Evolutionary conservation across 371 early-diverging fungal genomes (phyloP).

Genomic region (Globomyces sp.): DNA sequence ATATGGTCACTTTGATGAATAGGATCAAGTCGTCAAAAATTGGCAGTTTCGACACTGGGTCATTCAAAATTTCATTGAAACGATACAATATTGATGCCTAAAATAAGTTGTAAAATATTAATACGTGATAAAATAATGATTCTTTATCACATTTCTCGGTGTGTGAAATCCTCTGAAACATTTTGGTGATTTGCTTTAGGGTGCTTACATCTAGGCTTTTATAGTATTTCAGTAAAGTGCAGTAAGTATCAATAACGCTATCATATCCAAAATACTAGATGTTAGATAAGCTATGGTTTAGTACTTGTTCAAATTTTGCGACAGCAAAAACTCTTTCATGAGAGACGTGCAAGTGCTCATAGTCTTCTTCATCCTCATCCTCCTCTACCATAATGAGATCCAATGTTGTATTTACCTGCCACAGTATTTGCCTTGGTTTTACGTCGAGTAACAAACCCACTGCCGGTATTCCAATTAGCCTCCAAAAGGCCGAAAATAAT

Average conservation of each 20-base stretch:
- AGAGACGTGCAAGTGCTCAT: background rate
- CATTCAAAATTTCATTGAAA: conserved; percentile 10
- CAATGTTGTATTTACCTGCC: background rate
- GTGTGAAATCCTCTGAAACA: conserved; percentile 10
- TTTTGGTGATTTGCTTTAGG: conserved; percentile 4
- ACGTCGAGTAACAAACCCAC: conserved; percentile 6
- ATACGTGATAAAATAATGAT: conserved; percentile 10
- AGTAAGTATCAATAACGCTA: conserved; percentile 9
- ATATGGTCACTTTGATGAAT: conserved; percentile 7
- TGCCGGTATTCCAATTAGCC: conserved; percentile 2
- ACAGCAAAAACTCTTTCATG: conserved; percentile 9
- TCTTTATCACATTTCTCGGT: conserved; percentile 10
- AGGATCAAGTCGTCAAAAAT: background rate
- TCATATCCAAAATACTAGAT: conserved; percentile 6
- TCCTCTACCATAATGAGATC: background rate
- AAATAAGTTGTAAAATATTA: background rate
- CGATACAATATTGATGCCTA: background rate
- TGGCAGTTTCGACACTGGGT: background rate
- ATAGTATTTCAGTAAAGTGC: background rate
- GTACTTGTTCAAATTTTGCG: conserved; percentile 7
- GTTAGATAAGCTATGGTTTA: background rate
- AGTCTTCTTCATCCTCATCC: background rate
- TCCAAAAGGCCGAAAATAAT: conserved; percentile 1
- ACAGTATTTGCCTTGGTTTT: conserved; percentile 1
- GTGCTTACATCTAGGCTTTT: background rate